phyloP scores from a whole-genome alignment of 1,139 yeast species.

The Magnusiomyces suaveolens region DNA sequence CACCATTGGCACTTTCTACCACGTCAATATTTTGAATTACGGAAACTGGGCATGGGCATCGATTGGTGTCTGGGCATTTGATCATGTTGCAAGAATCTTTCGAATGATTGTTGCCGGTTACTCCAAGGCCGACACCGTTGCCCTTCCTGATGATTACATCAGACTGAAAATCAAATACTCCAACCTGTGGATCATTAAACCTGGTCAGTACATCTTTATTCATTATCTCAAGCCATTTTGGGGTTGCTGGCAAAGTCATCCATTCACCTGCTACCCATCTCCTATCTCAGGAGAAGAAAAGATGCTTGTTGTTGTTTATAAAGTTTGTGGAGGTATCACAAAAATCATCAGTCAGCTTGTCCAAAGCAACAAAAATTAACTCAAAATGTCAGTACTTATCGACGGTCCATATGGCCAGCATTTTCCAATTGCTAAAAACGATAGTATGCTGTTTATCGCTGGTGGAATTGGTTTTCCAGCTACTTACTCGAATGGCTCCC shows the following conservation, averaged over 20 bases:
- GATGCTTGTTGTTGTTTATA: constrained; percentile 28
- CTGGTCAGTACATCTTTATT: constrained; percentile 52
- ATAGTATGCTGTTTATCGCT: constrained; percentile 43
- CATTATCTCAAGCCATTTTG: constrained; percentile 38
- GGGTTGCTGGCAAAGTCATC: constrained; percentile 46
- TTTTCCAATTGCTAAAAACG: constrained; percentile 42
- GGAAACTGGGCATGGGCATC: constrained; percentile 35
- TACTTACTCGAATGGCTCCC: constrained; percentile 23
- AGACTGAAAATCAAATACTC: constrained; percentile 24
- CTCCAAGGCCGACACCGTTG: constrained; percentile 29
- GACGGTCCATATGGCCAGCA: constrained; percentile 53
- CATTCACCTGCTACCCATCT: constrained; percentile 43
- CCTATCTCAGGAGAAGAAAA: constrained; percentile 18
- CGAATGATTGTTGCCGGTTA: constrained; percentile 36
- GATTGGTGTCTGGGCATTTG: constrained; percentile 34
- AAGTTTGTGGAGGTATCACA: constrained; percentile 30
- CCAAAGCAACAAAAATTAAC: background rate
- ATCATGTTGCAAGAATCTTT: constrained; percentile 31
- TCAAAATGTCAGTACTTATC: constrained; percentile 32
- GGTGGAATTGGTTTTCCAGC: constrained; percentile 68
- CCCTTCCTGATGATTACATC: constrained; percentile 20
- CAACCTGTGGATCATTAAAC: constrained; percentile 35
- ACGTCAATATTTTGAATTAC: constrained; percentile 32
- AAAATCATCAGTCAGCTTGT: constrained; percentile 20
- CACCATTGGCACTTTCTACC: constrained; percentile 37